Conservation (phyloP, 2,329 filamentous ascomycete genomes). For the Zymoseptoria pseudotritici region DNA sequence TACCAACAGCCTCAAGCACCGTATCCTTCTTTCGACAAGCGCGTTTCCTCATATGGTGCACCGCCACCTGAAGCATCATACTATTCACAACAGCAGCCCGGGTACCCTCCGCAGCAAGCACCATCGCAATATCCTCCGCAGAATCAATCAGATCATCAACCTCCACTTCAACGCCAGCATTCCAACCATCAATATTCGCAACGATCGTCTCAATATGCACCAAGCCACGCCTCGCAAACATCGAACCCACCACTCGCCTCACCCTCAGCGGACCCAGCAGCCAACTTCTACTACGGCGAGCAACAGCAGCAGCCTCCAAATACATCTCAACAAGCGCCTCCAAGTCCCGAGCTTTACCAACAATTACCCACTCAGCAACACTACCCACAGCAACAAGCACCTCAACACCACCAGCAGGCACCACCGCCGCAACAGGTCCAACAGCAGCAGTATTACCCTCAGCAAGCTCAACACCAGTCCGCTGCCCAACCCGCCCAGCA, state of each 20-base stretch:
- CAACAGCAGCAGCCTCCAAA: constrained; percentile 15
- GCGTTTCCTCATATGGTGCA: constrained; percentile 14
- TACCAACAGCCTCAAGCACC: constrained; percentile 34
- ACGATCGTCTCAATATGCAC: constrained; percentile 30
- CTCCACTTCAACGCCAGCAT: constrained; percentile 24
- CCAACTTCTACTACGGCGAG: constrained; percentile 52
- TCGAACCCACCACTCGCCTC: constrained; percentile 22
- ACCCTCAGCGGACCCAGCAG: constrained; percentile 44
- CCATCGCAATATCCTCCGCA: constrained; percentile 23
- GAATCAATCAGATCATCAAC: constrained; percentile 6
- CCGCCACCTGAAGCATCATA: constrained; percentile 26
- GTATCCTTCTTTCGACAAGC: constrained; percentile 29
- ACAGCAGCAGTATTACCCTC: constrained; percentile 17
- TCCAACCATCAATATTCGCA: constrained; percentile 26
- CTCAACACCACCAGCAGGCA: constrained; percentile 12
- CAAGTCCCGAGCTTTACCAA: constrained; percentile 27
- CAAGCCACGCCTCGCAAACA: constrained; percentile 25
- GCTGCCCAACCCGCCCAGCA: constrained; percentile 14
- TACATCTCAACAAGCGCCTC: constrained; percentile 18
- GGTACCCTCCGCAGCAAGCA: constrained; percentile 29
- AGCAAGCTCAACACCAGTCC: constrained; percentile 5
- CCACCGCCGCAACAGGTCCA: constrained; percentile 14
- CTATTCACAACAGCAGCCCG: constrained; percentile 24
- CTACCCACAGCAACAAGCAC: constrained; percentile 13
- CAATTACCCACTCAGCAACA: constrained; percentile 29